phyloP scores from a whole-genome alignment of 305 asterid genomes.

The Coffea humblotiana region DNA sequence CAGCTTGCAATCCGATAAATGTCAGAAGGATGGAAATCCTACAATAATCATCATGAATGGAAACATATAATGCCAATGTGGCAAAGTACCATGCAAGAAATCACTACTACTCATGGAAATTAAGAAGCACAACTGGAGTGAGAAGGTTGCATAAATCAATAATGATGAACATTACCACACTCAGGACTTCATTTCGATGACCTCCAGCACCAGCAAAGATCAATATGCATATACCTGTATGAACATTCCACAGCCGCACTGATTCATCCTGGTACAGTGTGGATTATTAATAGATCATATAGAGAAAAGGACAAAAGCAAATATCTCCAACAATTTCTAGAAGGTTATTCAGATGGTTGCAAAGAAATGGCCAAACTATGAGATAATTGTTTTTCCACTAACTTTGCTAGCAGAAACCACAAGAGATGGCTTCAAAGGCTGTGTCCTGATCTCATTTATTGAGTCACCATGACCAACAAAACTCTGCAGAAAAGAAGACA shows the following conservation, averaged over 20 bases:
- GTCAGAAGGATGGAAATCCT: constrained; percentile 99
- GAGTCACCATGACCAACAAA: constrained; percentile 97
- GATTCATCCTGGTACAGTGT: constrained; percentile 78
- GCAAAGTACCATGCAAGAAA: not conserved
- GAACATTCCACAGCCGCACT: constrained; percentile 94
- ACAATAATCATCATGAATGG: constrained; percentile 22
- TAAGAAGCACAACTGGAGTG: not conserved
- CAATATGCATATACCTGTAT: constrained; percentile 96
- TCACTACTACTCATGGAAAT: not conserved
- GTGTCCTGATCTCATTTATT: constrained; percentile 86
- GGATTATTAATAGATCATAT: not conserved
- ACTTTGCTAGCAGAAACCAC: constrained; percentile 94
- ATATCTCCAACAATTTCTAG: not conserved
- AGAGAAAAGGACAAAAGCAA: not conserved
- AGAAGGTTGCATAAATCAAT: not conserved
- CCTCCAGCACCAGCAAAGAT: constrained; percentile 99
- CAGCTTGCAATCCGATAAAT: constrained; percentile 90
- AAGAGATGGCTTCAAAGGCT: constrained; percentile 87
- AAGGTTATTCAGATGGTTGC: not conserved
- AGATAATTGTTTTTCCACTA: constrained; percentile 29
- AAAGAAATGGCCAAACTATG: not conserved
- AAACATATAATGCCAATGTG: constrained; percentile 4
- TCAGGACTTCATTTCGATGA: constrained; percentile 97
- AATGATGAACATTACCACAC: constrained; percentile 61
- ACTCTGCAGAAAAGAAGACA: constrained; percentile 50